Conservation (phyloP, 805 yeast genomes). For the Candida methanosorbosa region DNA sequence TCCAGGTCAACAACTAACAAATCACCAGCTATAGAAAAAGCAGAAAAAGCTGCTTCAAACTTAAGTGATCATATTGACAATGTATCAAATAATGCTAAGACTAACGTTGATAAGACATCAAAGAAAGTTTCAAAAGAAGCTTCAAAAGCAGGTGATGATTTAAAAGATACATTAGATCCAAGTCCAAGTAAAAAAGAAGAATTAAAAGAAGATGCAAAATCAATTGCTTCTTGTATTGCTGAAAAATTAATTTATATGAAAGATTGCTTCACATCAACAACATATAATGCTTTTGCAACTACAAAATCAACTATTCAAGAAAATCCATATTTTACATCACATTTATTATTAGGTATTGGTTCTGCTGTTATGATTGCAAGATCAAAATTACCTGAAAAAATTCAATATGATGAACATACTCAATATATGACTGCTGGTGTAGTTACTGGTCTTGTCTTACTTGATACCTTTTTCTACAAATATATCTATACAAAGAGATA, state of each 20-base stretch:
- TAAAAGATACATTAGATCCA: slow-evolving; percentile 2
- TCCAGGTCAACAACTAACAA: not conserved
- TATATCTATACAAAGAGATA: not conserved
- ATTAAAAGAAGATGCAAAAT: not conserved
- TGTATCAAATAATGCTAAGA: not conserved
- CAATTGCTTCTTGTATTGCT: not conserved
- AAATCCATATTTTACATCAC: slow-evolving; percentile 32
- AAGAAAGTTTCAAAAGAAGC: slow-evolving; percentile 8
- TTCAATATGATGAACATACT: not conserved
- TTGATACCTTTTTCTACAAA: slow-evolving; percentile 1
- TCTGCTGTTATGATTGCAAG: slow-evolving; percentile 25
- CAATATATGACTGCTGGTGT: slow-evolving; percentile 3
- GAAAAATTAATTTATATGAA: not conserved
- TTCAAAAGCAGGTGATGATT: not conserved
- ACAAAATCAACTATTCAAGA: not conserved
- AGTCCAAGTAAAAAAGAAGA: not conserved
- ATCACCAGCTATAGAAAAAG: slow-evolving; percentile 1
- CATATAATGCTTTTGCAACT: not conserved
- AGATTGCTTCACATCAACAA: not conserved
- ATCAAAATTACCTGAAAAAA: not conserved
- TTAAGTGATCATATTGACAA: slow-evolving; percentile 1
- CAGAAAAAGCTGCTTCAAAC: slow-evolving; percentile 1
- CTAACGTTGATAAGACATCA: slow-evolving; percentile 6
- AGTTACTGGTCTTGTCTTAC: not conserved
- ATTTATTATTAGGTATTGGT: slow-evolving; percentile 25